A percentile compares a stretch with the other conserved stretches of the same genome.
These are phyloP conservation scores for Pichia rugopelliculosa DNA, from an alignment of 805 yeast genomes.

Conservation along the genomic window DNA sequence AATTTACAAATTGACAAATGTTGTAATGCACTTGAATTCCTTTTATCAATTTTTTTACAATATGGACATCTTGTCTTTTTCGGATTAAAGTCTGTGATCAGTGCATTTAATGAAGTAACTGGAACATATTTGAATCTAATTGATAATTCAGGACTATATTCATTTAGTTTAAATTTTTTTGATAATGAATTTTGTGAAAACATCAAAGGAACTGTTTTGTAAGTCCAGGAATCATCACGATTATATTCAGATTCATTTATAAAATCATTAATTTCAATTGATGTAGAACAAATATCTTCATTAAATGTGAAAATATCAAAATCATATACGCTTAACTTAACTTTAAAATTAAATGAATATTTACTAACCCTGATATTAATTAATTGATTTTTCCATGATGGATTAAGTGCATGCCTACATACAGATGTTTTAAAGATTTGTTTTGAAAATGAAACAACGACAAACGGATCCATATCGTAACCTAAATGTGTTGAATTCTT, in stretches of 20 bases:
- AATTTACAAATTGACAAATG: constrained; percentile 85
- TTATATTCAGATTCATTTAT: constrained; percentile 12
- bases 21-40: constrained; percentile 57
- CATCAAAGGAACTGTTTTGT: constrained; percentile 7
- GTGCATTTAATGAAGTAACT: background rate
- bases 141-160: constrained; percentile 8
- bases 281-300: constrained; percentile 68
- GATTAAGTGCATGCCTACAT: constrained; percentile 74
- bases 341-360: constrained; percentile 56
- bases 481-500: constrained; percentile 63
- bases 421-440: constrained; percentile 81
- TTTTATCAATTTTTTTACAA: constrained; percentile 57
- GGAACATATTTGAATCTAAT: constrained; percentile 13
- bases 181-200: constrained; percentile 9
- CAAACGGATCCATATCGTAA: constrained; percentile 96
- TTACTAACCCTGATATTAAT: constrained; percentile 69
- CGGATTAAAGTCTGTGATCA: constrained; percentile 9
- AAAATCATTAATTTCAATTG: constrained; percentile 42
- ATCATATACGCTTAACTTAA: constrained; percentile 72
- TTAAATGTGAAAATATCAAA: constrained; percentile 78
- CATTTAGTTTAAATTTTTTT: background rate
- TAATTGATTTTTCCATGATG: constrained; percentile 65
- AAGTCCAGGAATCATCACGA: constrained; percentile 8
- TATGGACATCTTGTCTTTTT: constrained; percentile 69
- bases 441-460: constrained; percentile 83